Base-by-base conservation (phyloP, 148 eudicot species). In the Vaccinium darrowii region DNA sequence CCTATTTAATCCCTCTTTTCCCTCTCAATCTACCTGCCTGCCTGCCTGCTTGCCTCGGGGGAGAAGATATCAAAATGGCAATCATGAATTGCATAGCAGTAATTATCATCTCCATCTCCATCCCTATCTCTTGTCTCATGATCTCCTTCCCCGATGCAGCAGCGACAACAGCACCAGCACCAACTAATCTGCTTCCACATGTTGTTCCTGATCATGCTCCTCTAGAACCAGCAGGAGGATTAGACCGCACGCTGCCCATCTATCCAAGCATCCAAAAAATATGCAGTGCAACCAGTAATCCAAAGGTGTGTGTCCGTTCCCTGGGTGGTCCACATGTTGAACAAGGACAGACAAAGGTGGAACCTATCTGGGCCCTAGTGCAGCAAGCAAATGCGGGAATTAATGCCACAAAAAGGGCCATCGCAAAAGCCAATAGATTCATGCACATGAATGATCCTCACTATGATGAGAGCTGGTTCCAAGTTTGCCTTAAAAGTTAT, bases 231-330 rank as follows among this genome's bases (percentile, higher is more conserved):
- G 15, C 79, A 4, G 54, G 15, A 0, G 14, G 27, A 3, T 3
- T 3, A 2, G 36, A 33, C 36, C 36, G 1, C 72, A 65, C 0
- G 74, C 74, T 36, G 7, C 74, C 27, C 74, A 21, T 76, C 30
- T 10, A 76, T 50, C 80, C 80, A 21, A 57, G 14, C 80, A 76
- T 76, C 79, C 53, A 76, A 30, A 76, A 76, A 76, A 21, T 50
- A 49, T 76, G 79, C 11, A 30, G 27, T n/a, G 30, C 79, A 76
- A 76, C 79, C 30, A 11, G 23, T 18, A 21, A 76, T 76, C 79
- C 79, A 19, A 36, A 49, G 57, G 79, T 76, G 25, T 76, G 79
- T 49, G 16, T n/a, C 57, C 79, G 30, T 50, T 36, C 25, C 11
- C 56, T 51, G 16, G 23, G 36, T 69, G 74, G 74, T 69, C 74